Evolutionary conservation across 169 alveolate species (phyloP), one percentile per base, ranked within the genome.

Genomic region (Plasmodium gallinaceum): DNA sequence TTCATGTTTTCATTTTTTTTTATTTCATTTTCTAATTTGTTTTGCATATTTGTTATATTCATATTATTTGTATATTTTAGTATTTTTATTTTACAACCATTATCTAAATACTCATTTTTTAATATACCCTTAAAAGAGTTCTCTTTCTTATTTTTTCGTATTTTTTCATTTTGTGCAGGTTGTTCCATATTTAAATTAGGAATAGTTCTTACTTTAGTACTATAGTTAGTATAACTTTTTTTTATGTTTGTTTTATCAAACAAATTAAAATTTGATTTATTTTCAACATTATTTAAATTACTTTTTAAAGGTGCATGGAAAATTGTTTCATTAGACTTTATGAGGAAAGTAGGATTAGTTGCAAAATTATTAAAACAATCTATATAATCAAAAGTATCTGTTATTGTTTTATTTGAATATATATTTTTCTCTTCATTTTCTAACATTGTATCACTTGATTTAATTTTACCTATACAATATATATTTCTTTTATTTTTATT

Each of bases 361-460:
- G 32, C 14, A 12, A 32, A 26, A 26, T 51, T 22, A 68, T 37
- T 42, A 39, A 68, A 68, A 16, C 32, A 68, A 42, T 37, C 45
- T 0, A 68, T 43, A 39, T 75, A 20, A 16, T 75, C 42, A 22
- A 78, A 78, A 22, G 65, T 54, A 18, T 64, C 71, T 24, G 54
- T 57, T 12, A 78, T 24, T 7, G 89, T 78, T 37, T 51, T 58
- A 48, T 78, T 78, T 20, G 89, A 78, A 42, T 46, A 78, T 45
- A 78, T 48, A 18, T 54, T 16, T 20, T 74, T 45, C 9, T 60
- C 74, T 32, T 32, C 88, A 60, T 51, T 60, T 32, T 60, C 22
- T 51, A 51, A 16, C 5, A 64, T 22, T 5, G 89, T 78, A 64
- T 78, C 89, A 14, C 24, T 78, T 16, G 80, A 78, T 9, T 37